Evolutionary conservation across 2,329 filamentous ascomycete genomes (phyloP), one percentile per base, ranked within the genome.

Genomic region (Berkeleyomyces basicola): DNA sequence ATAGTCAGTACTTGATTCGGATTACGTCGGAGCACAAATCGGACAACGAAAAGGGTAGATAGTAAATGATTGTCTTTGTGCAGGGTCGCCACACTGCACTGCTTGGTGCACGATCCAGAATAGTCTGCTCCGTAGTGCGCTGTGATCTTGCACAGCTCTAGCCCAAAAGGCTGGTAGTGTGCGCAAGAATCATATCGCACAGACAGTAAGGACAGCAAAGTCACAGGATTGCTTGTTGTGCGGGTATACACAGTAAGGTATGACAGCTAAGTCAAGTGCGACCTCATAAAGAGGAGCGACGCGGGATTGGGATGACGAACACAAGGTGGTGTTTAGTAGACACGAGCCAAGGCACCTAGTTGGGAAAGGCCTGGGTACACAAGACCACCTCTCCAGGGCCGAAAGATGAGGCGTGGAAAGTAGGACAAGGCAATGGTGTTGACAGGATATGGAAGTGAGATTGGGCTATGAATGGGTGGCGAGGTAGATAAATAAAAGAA

Each of bases 1-100:
- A 46, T 36, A 46, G 65, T 69, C 69, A 61, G 60, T 43, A 37
- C 16, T 42, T 31, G 51, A 49, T 16, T 49, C 37, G 58, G 46
- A 63, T 4, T 37, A 14, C 10, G 23, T 55, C n/a, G 49, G 37
- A 2, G 36, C 49, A 55, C 44, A 64, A 23, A 63, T 51, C 51
- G 61, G 43, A 47, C 57, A 47, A 11, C 46, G 64, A 58, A 42
- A 37, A 37, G 39, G 58, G 31, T 46, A 46, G 7, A 46, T 42
- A 46, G 42, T 42, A 59, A 44, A 14, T 36, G 44, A 33, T 7
- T 37, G 36, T 55, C 33, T 14, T 55, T 55, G 58, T 46, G 40
- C 40, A 37, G 44, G 16, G 46, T 59, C 44, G 58, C 58, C 36
- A 47, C 58, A 59, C 42, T 40, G 42, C 58, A 59, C 40, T 46